Evolutionary conservation across 768 basidiomycete species (phyloP).

Genomic region (Suillus placidus): DNA sequence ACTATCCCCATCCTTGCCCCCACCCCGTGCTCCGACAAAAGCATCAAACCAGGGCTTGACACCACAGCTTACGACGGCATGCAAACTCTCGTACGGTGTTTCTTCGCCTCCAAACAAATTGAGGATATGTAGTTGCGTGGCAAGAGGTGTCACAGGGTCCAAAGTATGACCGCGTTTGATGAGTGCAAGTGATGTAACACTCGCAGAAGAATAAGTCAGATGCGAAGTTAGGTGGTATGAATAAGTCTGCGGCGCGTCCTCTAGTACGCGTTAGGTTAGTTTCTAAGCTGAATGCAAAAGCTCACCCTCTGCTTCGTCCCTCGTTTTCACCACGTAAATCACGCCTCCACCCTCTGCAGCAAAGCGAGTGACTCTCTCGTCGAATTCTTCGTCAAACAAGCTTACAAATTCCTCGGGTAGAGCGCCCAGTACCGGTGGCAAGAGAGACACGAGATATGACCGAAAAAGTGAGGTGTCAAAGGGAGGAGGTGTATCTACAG

Average conservation of each 20-base stretch:
- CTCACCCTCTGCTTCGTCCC: conserved; percentile 74
- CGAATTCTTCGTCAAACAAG: conserved; percentile 73
- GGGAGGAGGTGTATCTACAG: conserved; percentile 41
- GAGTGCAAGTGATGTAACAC: conserved; percentile 86
- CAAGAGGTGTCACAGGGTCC: conserved; percentile 78
- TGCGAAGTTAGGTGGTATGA: conserved; percentile 70
- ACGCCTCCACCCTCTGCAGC: conserved; percentile 75
- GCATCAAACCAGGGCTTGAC: conserved; percentile 99
- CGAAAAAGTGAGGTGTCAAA: conserved; percentile 76
- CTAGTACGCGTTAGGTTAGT: conserved; percentile 39
- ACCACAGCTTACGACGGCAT: conserved; percentile 91
- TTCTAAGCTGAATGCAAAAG: conserved; percentile 11
- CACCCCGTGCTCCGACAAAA: conserved; percentile 83
- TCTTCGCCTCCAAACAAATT: conserved; percentile 89
- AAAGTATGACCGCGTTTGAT: conserved; percentile 90
- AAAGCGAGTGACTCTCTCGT: conserved; percentile 76
- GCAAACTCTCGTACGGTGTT: conserved; percentile 93
- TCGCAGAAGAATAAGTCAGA: conserved; percentile 77
- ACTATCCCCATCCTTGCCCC: conserved; percentile 74
- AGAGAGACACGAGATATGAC: conserved; percentile 66
- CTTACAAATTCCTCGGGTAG: conserved; percentile 62
- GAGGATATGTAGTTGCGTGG: conserved; percentile 86
- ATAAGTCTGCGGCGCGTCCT: conserved; percentile 65
- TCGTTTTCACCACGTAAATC: conserved; percentile 81
- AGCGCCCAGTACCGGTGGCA: conserved; percentile 86